phyloP scores from a whole-genome alignment of 2,329 filamentous ascomycete species.

The Xylariaceae sp. region DNA sequence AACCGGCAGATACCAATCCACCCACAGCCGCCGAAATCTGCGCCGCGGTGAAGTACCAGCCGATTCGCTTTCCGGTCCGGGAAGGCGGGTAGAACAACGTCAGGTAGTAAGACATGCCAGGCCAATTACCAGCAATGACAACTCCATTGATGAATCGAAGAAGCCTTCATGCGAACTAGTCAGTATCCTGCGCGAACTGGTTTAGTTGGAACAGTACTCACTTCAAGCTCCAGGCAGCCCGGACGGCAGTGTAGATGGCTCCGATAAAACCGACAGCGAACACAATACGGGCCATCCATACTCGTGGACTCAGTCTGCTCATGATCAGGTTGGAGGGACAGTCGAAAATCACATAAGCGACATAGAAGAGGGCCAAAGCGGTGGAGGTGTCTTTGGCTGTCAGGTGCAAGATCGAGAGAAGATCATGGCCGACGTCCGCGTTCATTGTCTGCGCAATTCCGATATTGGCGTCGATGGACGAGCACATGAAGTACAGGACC shows the following conservation, averaged over 20 bases:
- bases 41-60: conserved; percentile 81
- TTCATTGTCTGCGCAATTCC: conserved; percentile 97
- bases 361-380: conserved; percentile 82
- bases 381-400: conserved; percentile 74
- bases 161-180: conserved; percentile 42
- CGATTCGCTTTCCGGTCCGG: conserved; percentile 80
- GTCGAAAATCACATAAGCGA: conserved; percentile 86
- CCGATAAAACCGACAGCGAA: conserved; percentile 82
- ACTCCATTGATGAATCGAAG: conserved; percentile 78
- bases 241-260: conserved; percentile 75
- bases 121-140: conserved; percentile 92
- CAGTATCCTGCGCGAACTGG: neutral
- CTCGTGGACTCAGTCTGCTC: conserved; percentile 75
- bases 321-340: conserved; percentile 84
- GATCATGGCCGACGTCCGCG: conserved; percentile 60
- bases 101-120: conserved; percentile 88
- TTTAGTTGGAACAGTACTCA: conserved; percentile 33
- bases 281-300: conserved; percentile 91
- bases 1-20: conserved; percentile 82
- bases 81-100: conserved; percentile 89
- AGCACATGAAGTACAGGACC: conserved; percentile 87
- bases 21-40: conserved; percentile 87
- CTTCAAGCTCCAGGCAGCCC: conserved; percentile 80
- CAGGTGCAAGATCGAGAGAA: conserved; percentile 65
- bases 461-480: conserved; percentile 85